Base-by-base conservation (phyloP, 495 filamentous ascomycete species). In the Chlorociboria aeruginascens region DNA sequence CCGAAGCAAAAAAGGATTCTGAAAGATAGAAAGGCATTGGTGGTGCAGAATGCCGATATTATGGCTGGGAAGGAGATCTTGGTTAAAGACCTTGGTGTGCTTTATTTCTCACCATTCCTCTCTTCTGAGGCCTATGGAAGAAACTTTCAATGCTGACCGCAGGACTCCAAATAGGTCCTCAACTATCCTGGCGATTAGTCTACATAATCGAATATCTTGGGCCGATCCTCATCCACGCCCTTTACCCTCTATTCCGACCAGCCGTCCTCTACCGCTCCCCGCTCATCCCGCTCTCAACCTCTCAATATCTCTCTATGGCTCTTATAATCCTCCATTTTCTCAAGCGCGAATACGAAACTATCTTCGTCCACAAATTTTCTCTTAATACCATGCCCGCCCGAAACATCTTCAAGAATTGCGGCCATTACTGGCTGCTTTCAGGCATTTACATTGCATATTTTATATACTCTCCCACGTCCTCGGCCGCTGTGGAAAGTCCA, bases 351-450 rank as follows among this genome's bases (percentile, higher is more conserved):
- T 77, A 83, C 48, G 92, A 98, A 69, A 95, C 89, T 12, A 52
- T 96, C 46, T 95, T 89, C 66, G 78, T 98, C 48, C 92, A 98
- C 72, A 86, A 85, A 62, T 98, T 98, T 77, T 89, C 85, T 60
- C 76, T 80, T 31, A 75, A 78, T 30, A 90, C 85, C 39, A 90
- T 90, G 85, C 85, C 85, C 13, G 67, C 70, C 25, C 61, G 56
- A 55, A 86, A 89, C 62, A 83, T 89, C 59, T 78, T 88, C 75
- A 85, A 85, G 63, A 90, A 90, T 67, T 78, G 71, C 45, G 74
- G 68, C 6, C 84, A 89, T 63, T 90, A 90, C 71, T 90, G 85
- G 85, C 43, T 61, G 0, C 64, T 93, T 43, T 78, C 83, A 14
- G 92, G 92, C 29, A 58, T 89, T 36, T 81, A 89, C 63, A 79